Percentiles rank a stretch among this genome's conserved stretches.
phyloP scores from a whole-genome alignment of 2,329 filamentous ascomycete species.

The Alternaria sp. region DNA sequence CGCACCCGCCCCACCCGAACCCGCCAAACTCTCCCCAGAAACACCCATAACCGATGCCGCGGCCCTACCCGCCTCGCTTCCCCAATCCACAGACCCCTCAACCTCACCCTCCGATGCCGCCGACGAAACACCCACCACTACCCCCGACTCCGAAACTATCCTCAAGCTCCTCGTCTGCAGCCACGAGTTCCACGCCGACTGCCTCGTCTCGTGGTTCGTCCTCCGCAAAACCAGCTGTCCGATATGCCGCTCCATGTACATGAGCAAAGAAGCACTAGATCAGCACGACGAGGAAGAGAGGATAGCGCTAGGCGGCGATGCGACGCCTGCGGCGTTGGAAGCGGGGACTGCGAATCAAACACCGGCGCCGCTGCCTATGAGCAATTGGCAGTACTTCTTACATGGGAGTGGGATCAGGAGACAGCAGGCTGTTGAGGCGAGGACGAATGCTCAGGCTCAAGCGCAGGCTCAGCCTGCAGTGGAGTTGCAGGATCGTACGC shows the following conservation, averaged over 20 bases:
- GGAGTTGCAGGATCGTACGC: background rate
- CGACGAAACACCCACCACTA: background rate
- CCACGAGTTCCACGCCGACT: slow-evolving; percentile 43
- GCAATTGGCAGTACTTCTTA: slow-evolving; percentile 22
- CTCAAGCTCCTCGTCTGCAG: slow-evolving; percentile 33
- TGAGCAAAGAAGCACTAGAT: slow-evolving; percentile 27
- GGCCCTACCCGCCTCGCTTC: background rate
- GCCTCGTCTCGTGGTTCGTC: slow-evolving; percentile 40
- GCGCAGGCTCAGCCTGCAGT: slow-evolving; percentile 1
- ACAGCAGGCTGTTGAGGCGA: background rate
- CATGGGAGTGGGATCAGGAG: slow-evolving; percentile 6
- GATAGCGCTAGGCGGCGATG: background rate
- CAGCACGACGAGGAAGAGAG: slow-evolving; percentile 21
- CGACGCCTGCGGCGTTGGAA: background rate
- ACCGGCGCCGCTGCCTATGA: background rate
- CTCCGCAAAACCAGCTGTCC: slow-evolving; percentile 41
- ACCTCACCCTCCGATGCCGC: background rate
- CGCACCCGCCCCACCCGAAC: slow-evolving; percentile 34
- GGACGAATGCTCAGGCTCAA: background rate
- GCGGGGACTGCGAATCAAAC: background rate
- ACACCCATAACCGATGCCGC: slow-evolving; percentile 11
- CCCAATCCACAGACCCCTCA: background rate
- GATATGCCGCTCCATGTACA: slow-evolving; percentile 39
- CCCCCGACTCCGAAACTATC: slow-evolving; percentile 26
- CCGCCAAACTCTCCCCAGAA: slow-evolving; percentile 27